Evolutionary conservation across 1,284 basidiomycete genomes (phyloP).

Genomic region (Heterobasidion annosum): DNA sequence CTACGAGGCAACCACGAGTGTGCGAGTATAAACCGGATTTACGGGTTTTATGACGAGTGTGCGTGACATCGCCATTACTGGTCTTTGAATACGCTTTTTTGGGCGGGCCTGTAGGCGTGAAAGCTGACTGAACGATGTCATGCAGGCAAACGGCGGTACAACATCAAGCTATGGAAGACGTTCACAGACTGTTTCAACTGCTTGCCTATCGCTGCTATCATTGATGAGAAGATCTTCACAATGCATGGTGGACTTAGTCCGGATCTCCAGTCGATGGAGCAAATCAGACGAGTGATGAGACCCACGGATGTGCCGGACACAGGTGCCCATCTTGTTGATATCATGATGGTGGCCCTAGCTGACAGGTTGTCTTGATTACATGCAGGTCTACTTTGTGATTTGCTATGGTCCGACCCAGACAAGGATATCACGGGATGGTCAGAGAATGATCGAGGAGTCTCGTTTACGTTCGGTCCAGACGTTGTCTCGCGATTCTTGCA

Average conservation of each 20-base stretch:
- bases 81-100: constrained; percentile 2
- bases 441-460: constrained; percentile 98
- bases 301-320: constrained; percentile 99
- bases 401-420: constrained; percentile 99
- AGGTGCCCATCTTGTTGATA: constrained; percentile 42
- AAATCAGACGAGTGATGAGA: constrained; percentile 98
- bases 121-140: not conserved
- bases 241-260: constrained; percentile 93
- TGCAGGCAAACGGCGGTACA: constrained; percentile 91
- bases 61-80: constrained; percentile 22
- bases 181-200: constrained; percentile 98
- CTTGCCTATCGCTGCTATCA: constrained; percentile 91
- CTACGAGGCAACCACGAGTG: constrained; percentile 93
- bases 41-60: constrained; percentile 98
- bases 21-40: constrained; percentile 92
- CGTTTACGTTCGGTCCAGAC: constrained; percentile 97
- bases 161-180: constrained; percentile 98
- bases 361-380: constrained; percentile 3
- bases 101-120: not conserved
- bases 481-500: constrained; percentile 97
- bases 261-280: constrained; percentile 98
- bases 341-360: constrained; percentile 4
- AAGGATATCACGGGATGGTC: constrained; percentile 99
- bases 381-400: constrained; percentile 85
- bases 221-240: constrained; percentile 96